Conservation (phyloP, 306 rosid species). For the Aeschynomene evenia region DNA sequence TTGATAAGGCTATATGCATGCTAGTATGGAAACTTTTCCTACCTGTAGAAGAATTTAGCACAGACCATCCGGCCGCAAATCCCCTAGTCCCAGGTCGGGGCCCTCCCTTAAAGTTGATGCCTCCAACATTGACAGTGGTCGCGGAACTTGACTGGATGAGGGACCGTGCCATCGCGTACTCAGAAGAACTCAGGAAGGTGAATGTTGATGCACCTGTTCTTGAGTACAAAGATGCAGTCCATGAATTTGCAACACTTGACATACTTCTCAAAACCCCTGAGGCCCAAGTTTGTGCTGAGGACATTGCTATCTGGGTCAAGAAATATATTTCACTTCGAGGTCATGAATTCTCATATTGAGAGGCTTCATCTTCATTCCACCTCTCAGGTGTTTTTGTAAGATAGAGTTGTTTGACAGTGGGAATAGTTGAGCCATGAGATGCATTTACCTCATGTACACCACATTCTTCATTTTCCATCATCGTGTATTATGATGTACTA, state of each 20-base stretch:
- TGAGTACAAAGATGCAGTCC: slow-evolving; percentile 91
- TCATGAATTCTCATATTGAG: slow-evolving; percentile 89
- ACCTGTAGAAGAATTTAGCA: slow-evolving; percentile 76
- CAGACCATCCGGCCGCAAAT: slow-evolving; percentile 91
- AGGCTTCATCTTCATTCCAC: slow-evolving; percentile 26
- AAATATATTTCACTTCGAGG: slow-evolving; percentile 90
- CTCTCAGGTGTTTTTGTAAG: slow-evolving; percentile 48
- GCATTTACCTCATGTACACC: slow-evolving; percentile 33
- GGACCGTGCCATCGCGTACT: slow-evolving; percentile 95
- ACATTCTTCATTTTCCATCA: slow-evolving; percentile 36
- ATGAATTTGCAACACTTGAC: slow-evolving; percentile 92
- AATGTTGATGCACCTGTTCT: slow-evolving; percentile 87
- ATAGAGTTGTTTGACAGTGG: slow-evolving; percentile 47
- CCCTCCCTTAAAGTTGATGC: slow-evolving; percentile 85
- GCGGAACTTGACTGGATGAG: slow-evolving; percentile 99
- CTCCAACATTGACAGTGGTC: slow-evolving; percentile 89
- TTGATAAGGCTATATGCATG: slow-evolving; percentile 90
- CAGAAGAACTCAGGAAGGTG: slow-evolving; percentile 93
- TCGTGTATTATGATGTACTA: slow-evolving; percentile 49
- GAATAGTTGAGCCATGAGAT: slow-evolving; percentile 51
- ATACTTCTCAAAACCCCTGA: slow-evolving; percentile 89
- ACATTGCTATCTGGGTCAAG: slow-evolving; percentile 94
- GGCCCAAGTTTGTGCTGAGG: slow-evolving; percentile 92
- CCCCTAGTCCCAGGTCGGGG: slow-evolving; percentile 71
- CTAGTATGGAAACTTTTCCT: slow-evolving; percentile 94